Base-by-base conservation (phyloP, 2,329 filamentous ascomycete genomes). In the Lasiodiplodia citricola region DNA sequence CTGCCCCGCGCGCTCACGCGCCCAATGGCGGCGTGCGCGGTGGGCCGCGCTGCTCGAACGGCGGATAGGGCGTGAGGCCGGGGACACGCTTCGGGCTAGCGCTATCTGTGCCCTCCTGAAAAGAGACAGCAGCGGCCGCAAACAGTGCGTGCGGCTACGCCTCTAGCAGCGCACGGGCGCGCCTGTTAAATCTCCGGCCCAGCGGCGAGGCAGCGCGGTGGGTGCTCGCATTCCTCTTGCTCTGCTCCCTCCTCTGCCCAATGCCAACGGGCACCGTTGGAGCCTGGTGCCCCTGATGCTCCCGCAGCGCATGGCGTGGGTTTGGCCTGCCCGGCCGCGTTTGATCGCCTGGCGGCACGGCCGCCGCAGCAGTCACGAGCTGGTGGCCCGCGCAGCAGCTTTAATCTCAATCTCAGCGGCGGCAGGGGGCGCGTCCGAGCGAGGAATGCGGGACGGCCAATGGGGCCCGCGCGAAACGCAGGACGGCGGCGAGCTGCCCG, bases 401-500 rank as follows among this genome's bases (percentile, higher is more conserved):
- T 58, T 67, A 67, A 67, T 67, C 65, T 67, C 65, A 67, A 67
- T 67, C 65, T 67, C 65, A 66, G 64, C 64, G 35, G 38, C 47
- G 51, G 51, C 65, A 67, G 65, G 65, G 65, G 65, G 54, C 65
- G 44, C 25, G 65, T 50, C 37, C 64, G 60, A 64, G 60, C 60
- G 60, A 64, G 60, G 60, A 51, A 64, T 64, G 60, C 60, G 60
- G 60, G 60, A 51, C 60, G 60, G 60, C 60, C 60, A 64, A 64
- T 64, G 58, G 57, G 23, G 38, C 31, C 57, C 38, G 38, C 37
- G 58, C 58, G 58, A 63, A 63, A 63, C 58, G 58, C 58, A 63
- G 58, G 58, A 63, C 58, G 57, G 57, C 57, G 57, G 57, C 57
- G 57, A 60, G 37, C 47, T 31, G 63, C 25, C 63, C 51, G 50